Conservation (phyloP, 2,329 filamentous ascomycete genomes). For the Cadophora luteo-olivacea region DNA sequence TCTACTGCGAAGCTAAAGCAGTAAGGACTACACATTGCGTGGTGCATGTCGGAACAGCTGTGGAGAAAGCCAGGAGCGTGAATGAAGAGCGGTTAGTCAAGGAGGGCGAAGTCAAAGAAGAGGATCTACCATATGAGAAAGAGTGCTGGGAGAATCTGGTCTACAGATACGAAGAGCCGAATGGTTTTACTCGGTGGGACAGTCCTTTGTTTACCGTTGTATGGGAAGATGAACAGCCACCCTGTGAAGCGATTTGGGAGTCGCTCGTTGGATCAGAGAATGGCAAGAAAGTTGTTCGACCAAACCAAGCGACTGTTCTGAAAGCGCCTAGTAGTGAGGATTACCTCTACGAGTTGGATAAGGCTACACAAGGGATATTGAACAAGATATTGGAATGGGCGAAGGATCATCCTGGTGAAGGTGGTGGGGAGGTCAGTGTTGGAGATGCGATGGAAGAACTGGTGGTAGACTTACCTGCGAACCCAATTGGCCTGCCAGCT, state of each 20-base stretch:
- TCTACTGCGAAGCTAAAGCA: conserved; percentile 85
- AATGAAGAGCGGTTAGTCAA: conserved; percentile 63
- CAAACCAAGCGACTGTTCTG: conserved; percentile 78
- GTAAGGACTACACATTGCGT: conserved; percentile 77
- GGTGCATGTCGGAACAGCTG: conserved; percentile 66
- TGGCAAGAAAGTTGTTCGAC: conserved; percentile 67
- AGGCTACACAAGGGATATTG: conserved; percentile 78
- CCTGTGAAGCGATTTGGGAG: conserved; percentile 77
- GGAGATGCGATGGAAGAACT: conserved; percentile 52
- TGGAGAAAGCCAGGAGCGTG: conserved; percentile 59
- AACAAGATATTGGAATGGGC: conserved; percentile 72
- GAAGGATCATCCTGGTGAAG: conserved; percentile 66
- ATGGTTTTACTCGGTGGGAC: conserved; percentile 85
- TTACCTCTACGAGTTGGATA: conserved; percentile 82
- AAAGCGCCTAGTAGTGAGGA: conserved; percentile 69
- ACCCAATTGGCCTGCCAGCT: conserved; percentile 73
- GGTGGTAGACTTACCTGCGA: conserved; percentile 68
- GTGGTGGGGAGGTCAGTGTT: conserved; percentile 59
- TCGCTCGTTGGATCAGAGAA: conserved; percentile 66
- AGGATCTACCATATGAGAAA: conserved; percentile 43
- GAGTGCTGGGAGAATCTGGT: conserved; percentile 46
- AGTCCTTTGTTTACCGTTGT: conserved; percentile 81
- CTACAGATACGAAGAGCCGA: conserved; percentile 86
- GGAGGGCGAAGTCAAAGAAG: conserved; percentile 30
- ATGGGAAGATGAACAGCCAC: conserved; percentile 74